These are phyloP conservation scores for Endogone sp. DNA, from an alignment of 192 early-diverging fungal species.

Conservation along the genomic window DNA sequence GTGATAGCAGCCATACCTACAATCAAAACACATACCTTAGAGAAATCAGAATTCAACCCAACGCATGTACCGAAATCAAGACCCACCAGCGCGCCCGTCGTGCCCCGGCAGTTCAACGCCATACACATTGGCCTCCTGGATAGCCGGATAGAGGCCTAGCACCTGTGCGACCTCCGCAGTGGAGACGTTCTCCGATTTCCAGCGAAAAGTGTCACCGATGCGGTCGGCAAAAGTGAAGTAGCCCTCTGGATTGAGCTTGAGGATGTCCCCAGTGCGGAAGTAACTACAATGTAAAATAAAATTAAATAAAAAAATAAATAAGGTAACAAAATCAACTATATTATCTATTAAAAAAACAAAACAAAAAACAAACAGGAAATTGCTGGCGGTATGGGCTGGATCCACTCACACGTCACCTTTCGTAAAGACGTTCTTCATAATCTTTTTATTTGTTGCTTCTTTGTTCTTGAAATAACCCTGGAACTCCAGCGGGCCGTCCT, in stretches of 20 bases:
- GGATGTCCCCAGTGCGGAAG: conserved; percentile 59
- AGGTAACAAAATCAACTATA: too few relatives aligned
- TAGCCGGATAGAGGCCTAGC: conserved; percentile 41
- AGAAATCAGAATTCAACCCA: too few relatives aligned
- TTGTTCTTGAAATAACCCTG: conserved; percentile 49
- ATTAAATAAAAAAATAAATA: too few relatives aligned
- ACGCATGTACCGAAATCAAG: too few relatives aligned
- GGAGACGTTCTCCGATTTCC: conserved; percentile 63
- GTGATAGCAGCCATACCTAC: conserved; percentile 66
- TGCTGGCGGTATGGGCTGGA: conserved; percentile 19
- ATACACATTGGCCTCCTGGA: conserved; percentile 60
- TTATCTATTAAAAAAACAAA: too few relatives aligned
- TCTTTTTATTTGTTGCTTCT: conserved; percentile 43
- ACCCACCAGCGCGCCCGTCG: conserved; percentile 54
- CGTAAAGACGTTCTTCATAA: conserved; percentile 45
- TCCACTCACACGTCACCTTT: conserved; percentile 66
- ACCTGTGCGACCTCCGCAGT: conserved; percentile 60
- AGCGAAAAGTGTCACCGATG: conserved; percentile 68
- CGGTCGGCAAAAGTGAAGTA: conserved; percentile 67
- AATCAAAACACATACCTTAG: too few relatives aligned
- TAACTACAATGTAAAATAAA: too few relatives aligned
- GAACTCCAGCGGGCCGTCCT: conserved; percentile 28
- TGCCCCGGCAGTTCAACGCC: conserved; percentile 52
- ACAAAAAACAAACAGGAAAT: too few relatives aligned
- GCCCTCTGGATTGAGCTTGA: conserved; percentile 42